phyloP scores from a whole-genome alignment of 352 stramenopile genomes.

The Phytophthora capsici region DNA sequence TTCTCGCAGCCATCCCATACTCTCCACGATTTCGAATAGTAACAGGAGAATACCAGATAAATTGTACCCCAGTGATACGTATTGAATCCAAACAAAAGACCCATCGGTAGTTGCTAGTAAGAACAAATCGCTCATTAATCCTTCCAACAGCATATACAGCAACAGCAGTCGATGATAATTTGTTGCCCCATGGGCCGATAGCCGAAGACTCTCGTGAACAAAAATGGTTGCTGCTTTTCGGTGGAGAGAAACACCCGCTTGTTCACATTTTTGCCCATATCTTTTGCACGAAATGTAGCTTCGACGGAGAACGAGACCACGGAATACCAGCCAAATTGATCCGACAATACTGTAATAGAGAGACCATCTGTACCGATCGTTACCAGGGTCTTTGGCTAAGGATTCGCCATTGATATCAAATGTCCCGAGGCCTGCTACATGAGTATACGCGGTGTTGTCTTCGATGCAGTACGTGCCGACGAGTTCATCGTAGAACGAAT shows the following conservation, averaged over 20 bases:
- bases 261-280: slow-evolving; percentile 7
- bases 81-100: slow-evolving; percentile 12
- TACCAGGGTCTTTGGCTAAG: slow-evolving; percentile 2
- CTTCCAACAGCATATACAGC: slow-evolving; percentile 11
- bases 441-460: slow-evolving; percentile 10
- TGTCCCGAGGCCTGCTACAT: slow-evolving; percentile 5
- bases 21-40: slow-evolving; percentile 3
- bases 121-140: slow-evolving; percentile 15
- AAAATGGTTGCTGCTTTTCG: slow-evolving; percentile 9
- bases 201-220: slow-evolving; percentile 4
- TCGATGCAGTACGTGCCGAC: background rate
- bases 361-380: slow-evolving; percentile 5
- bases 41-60: slow-evolving; percentile 9
- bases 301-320: slow-evolving; percentile 7
- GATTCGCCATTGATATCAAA: slow-evolving; percentile 12
- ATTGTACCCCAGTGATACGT: slow-evolving; percentile 11
- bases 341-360: slow-evolving; percentile 9
- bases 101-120: slow-evolving; percentile 8
- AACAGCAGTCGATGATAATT: slow-evolving; percentile 14
- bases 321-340: slow-evolving; percentile 7
- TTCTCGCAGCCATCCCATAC: background rate
- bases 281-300: slow-evolving; percentile 8
- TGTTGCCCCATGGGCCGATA: slow-evolving; percentile 3
- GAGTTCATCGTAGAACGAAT: slow-evolving; percentile 12
- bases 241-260: background rate